Conservation (phyloP, 2,329 filamentous ascomycete species). For the Aspergillus ochraceus region DNA sequence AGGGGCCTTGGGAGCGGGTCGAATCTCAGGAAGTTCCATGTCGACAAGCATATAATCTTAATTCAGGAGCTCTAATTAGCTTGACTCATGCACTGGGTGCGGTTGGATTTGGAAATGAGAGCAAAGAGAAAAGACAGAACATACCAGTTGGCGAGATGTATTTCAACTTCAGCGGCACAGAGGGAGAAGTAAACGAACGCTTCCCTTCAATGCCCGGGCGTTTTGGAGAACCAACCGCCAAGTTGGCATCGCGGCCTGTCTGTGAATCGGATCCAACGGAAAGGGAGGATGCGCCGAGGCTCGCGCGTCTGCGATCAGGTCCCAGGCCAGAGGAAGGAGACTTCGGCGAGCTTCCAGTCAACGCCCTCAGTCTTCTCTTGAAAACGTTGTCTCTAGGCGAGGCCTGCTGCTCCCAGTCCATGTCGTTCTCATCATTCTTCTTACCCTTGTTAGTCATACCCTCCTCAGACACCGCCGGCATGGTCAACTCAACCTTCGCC, state of each 20-base stretch:
- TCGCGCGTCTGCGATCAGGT: neutral
- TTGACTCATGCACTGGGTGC: neutral
- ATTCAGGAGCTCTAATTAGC: neutral
- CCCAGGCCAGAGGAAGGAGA: neutral
- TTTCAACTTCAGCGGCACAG: slow-evolving; percentile 4
- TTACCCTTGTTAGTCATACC: neutral
- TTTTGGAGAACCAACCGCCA: neutral
- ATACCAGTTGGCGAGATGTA: slow-evolving; percentile 11
- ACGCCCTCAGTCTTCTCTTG: neutral
- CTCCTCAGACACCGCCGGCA: neutral
- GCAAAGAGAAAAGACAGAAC: neutral
- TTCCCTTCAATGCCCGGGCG: neutral
- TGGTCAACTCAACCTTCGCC: neutral
- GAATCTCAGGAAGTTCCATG: slow-evolving; percentile 5
- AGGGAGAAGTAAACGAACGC: neutral
- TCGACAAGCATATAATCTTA: slow-evolving; percentile 17
- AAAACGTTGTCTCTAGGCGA: neutral
- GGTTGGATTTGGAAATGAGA: neutral
- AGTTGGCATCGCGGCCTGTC: slow-evolving; percentile 3
- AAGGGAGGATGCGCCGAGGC: neutral
- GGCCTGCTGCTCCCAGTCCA: neutral
- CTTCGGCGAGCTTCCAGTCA: neutral
- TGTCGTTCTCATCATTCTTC: neutral
- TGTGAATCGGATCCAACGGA: slow-evolving; percentile 1
- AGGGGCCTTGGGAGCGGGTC: neutral